These are phyloP conservation scores for Hypoxylon fuscum DNA, from an alignment of 495 filamentous ascomycete genomes.

Conservation along the genomic window DNA sequence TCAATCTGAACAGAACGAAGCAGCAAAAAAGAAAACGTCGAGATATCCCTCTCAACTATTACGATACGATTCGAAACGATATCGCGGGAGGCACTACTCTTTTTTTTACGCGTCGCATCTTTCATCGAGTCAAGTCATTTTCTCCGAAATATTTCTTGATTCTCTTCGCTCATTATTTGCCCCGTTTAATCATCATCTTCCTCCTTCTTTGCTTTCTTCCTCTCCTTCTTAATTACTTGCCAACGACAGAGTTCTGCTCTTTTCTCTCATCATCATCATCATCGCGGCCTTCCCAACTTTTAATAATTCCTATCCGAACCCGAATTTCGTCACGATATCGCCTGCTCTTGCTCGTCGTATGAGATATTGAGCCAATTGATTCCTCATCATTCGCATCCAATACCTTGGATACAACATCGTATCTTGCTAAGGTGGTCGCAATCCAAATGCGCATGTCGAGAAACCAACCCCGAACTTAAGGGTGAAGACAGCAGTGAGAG, in stretches of 20 bases:
- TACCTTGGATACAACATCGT: constrained; percentile 16
- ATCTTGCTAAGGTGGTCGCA: constrained; percentile 19
- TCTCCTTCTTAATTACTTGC: constrained; percentile 15
- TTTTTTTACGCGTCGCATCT: constrained; percentile 11
- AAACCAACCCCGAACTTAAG: constrained; percentile 18
- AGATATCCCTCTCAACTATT: constrained; percentile 17
- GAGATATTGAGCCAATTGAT: constrained; percentile 28
- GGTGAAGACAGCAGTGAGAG: constrained; percentile 43
- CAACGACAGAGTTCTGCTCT: constrained; percentile 6
- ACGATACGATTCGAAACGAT: constrained; percentile 22
- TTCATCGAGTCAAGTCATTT: constrained; percentile 22
- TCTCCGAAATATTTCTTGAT: constrained; percentile 27
- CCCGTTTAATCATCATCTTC: constrained; percentile 37
- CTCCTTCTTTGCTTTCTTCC: too few species aligned
- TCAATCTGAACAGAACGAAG: constrained; percentile 5
- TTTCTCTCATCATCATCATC: not conserved
- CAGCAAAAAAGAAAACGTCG: too few species aligned
- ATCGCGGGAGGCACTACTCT: constrained; percentile 2
- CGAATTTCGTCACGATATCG: not conserved
- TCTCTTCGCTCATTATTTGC: constrained; percentile 39
- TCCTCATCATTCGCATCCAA: constrained; percentile 15
- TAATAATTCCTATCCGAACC: constrained; percentile 8
- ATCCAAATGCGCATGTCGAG: constrained; percentile 43
- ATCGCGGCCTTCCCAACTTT: constrained; percentile 9
- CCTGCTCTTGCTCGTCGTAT: not conserved